These are phyloP conservation scores for Verticillium longisporum DNA, from an alignment of 2,329 filamentous ascomycete genomes.

Conservation along the genomic window DNA sequence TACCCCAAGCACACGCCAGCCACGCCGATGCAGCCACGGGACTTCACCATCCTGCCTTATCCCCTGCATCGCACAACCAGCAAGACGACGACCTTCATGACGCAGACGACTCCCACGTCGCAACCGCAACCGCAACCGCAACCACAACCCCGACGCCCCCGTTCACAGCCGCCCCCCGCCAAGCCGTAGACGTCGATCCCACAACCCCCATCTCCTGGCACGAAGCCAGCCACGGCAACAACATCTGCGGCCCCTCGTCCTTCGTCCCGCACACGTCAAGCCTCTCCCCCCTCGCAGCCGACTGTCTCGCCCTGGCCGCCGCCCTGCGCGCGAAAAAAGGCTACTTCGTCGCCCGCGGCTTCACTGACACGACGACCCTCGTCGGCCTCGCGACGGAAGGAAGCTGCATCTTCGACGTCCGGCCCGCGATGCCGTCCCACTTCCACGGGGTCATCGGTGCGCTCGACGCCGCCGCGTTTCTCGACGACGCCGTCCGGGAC, in stretches of 20 bases:
- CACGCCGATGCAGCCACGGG: not conserved
- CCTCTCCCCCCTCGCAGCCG: not conserved
- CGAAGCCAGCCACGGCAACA: not conserved
- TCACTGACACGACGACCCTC: not conserved
- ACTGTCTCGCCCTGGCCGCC: not conserved
- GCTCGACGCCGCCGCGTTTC: too few relatives aligned
- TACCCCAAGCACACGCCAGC: not conserved
- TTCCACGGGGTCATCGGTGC: too few relatives aligned
- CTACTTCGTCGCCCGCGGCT: not conserved
- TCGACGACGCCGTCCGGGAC: too few relatives aligned
- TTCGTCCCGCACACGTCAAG: not conserved
- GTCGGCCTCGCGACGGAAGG: not conserved
- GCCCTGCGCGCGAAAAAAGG: not conserved
- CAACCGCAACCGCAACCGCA: not conserved
- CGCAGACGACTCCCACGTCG: too few relatives aligned
- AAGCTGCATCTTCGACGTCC: not conserved
- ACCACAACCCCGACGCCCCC: too few relatives aligned
- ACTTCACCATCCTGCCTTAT: too few relatives aligned
- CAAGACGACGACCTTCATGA: too few relatives aligned
- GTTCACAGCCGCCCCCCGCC: not conserved
- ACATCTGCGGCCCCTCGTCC: not conserved
- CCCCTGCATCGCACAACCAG: too few relatives aligned
- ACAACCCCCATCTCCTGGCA: not conserved
- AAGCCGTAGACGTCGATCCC: not conserved
- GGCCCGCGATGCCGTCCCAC: not conserved